Evolutionary conservation across 441 rosid species (phyloP).

Genomic region (Aquilaria agallochum): DNA sequence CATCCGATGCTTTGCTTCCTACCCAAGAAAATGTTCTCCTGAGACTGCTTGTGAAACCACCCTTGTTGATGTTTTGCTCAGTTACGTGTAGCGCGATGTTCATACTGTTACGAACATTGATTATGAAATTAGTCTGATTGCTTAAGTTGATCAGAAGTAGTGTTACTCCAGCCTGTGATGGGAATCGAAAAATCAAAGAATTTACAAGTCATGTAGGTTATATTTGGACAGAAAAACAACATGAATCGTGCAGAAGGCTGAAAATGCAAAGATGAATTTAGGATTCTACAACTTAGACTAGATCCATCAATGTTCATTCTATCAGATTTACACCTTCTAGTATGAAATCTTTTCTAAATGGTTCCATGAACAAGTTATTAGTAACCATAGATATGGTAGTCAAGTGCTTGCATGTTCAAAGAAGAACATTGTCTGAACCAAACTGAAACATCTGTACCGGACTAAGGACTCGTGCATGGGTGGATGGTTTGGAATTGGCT

Average conservation of each 20-base stretch:
- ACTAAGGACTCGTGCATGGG: no score
- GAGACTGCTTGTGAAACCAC: slow-evolving; percentile 38
- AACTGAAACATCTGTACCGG: no score
- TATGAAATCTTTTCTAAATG: no score
- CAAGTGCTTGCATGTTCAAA: not conserved
- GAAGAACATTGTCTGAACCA: not conserved
- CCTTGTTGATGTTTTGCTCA: slow-evolving; percentile 12
- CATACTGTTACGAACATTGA: slow-evolving; percentile 41
- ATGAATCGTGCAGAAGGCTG: not conserved
- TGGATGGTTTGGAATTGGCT: no score
- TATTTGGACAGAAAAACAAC: no score
- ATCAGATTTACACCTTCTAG: no score
- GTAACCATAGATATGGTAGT: no score
- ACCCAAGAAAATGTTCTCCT: slow-evolving; percentile 62
- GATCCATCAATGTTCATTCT: no score
- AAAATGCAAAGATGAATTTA: not conserved
- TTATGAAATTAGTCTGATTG: slow-evolving; percentile 50
- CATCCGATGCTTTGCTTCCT: slow-evolving; percentile 48
- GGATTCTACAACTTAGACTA: not conserved
- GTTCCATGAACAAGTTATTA: no score
- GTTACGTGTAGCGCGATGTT: slow-evolving; percentile 23
- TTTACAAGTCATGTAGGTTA: not conserved
- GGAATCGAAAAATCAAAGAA: not conserved
- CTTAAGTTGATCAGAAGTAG: slow-evolving; percentile 81
- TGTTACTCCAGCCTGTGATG: slow-evolving; percentile 70